Base-by-base conservation (phyloP, 495 filamentous ascomycete genomes). In the Hyphodiscus hymeniophilus region DNA sequence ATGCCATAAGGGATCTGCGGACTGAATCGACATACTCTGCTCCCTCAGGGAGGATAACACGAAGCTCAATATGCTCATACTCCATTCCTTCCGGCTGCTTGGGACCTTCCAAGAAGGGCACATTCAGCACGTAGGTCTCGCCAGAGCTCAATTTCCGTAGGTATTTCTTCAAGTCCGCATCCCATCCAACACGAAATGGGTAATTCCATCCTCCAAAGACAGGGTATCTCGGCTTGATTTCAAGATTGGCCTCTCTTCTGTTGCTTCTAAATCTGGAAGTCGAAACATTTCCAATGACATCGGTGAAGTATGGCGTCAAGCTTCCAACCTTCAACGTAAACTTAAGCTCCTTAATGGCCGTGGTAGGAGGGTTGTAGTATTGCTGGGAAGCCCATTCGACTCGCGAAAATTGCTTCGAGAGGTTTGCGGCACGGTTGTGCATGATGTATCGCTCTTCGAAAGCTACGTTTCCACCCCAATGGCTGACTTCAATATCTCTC, bases 201-300 rank as follows among this genome's bases (percentile, higher is more conserved):
- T 94, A 96, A 66, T 94, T 95, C 92, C 92, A 98, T 42, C 87
- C 88, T 38, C 92, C 92, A 59, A 97, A 97, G 20, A 98, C 61
- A 7, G 92, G 92, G 64, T 87, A 98, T 23, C 92, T 76, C 13
- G 94, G 94, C 66, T 85, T 89, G 50, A 96, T 76, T 66, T 96
- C 92, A 32, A 97, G 76, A 46, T 78, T 69, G 26, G 86, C 88
- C 58, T 94, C 89, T 1, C 83, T 76, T 62, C 74, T 75, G 54
- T 80, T 85, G 48, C 78, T 82, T 47, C 92, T 77, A 74, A 89
- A 98, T 57, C 79, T 78, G 46, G 87, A 94, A 22, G 92, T 98
- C 16, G 87, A 94, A 18, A 98, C 88, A 62, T 98, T 98, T 50
- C 92, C 92, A 59, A 98, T 94, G 52, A 90, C 90, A 61, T 98